Evolutionary conservation across 139 green algal genomes (phyloP), one percentile per base, ranked within the genome.

Genomic region (Micractinium conductrix): DNA sequence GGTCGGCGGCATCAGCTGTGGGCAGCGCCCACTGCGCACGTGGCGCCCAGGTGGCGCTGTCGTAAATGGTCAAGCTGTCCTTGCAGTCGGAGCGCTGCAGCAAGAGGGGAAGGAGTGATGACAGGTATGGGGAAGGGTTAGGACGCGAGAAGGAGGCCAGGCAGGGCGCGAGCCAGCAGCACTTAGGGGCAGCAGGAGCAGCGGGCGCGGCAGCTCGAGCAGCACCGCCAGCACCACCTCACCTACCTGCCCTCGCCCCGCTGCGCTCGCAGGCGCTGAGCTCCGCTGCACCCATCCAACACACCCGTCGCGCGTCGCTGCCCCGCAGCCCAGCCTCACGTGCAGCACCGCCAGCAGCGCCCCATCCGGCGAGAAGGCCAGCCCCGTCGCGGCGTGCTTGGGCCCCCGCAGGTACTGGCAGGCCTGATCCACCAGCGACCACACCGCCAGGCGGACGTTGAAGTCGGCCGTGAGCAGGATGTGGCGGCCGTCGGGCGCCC

Each of bases 401-500:
- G 96, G 93, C 5, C 89, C 91, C 2, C 70, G 75, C 38, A 98
- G 85, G 85, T 96, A 91, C 2, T 87, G 81, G 79, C 91, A 95
- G 21, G 45, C 84, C 55, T 91, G 91, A 68, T 92, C 86, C 37
- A 89, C 48, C n/a, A 98, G 89, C 0, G 84, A 93, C 96, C 96
- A 99, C 17, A 97, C 83, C 4, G 93, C 95, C 28, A 94, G 84
- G 28, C 94, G 94, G 48, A 98, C 87, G 42, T 93, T 84, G 65
- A 98, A 98, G 68, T 96, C 91, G 6, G 96, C 91, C 6, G 92
- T 85, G 45, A 93, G 74, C 45, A 98, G 43, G 44, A 99, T 87
- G 40, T 94, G 87, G 10, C 82, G 38, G 40, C 93, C 91, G 63
- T 95, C 80, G 3, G 91, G 91, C 10, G 73, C 73, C 93, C 93